Conservation (phyloP, 306 rosid genomes). For the Alnus rubra region DNA sequence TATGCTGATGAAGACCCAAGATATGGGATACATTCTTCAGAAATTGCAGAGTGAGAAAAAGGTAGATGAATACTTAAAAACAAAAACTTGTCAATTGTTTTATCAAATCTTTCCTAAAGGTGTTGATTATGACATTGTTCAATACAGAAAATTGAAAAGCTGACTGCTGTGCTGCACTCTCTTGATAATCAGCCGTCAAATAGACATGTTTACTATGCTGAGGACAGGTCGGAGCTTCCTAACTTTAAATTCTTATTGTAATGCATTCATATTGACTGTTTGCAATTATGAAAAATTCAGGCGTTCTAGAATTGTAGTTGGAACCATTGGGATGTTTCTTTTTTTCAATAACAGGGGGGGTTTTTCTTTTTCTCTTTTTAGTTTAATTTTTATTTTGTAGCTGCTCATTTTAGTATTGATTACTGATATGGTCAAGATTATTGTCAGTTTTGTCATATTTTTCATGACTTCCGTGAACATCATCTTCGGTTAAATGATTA, state of each 20-base stretch:
- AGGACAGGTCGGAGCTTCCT: conserved; percentile 59
- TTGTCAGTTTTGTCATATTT: not conserved
- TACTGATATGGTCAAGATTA: not conserved
- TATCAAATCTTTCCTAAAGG: not conserved
- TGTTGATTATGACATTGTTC: conserved; percentile 15
- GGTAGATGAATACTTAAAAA: conserved; percentile 31
- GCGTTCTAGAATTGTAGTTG: not conserved
- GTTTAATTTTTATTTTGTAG: not conserved
- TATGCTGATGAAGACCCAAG: conserved; percentile 80
- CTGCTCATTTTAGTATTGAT: not conserved
- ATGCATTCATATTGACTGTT: not conserved
- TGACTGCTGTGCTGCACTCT: conserved; percentile 63
- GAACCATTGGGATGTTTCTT: not conserved
- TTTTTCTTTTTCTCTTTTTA: not conserved
- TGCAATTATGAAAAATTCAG: not conserved
- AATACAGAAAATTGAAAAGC: conserved; percentile 71
- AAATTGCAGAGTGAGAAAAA: conserved; percentile 77
- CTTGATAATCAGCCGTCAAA: conserved; percentile 49
- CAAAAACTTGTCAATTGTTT: conserved; percentile 9
- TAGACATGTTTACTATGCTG: conserved; percentile 63
- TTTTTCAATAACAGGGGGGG: not conserved
- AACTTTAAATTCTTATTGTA: not conserved
- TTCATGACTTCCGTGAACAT: too few relatives aligned
- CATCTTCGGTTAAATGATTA: too few relatives aligned
- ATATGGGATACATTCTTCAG: conserved; percentile 76